Conservation (phyloP, 148 eudicot species). For the Heliosperma pusillum region DNA sequence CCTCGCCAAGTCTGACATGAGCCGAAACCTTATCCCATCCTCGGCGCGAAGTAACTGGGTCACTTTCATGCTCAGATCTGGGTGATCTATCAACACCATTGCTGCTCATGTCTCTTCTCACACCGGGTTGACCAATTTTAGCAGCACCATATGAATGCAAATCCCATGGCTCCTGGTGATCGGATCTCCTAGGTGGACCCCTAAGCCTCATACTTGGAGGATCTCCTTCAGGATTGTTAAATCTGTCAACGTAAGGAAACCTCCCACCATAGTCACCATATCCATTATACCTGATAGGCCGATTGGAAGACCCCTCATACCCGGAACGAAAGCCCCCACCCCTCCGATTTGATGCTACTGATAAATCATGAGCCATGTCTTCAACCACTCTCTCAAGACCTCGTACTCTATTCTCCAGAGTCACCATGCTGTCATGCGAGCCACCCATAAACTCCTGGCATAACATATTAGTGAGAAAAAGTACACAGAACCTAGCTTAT, state of each 20-base stretch:
- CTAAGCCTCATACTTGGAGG: constrained; percentile 46
- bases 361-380: constrained; percentile 92
- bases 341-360: constrained; percentile 65
- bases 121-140: constrained; percentile 52
- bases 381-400: constrained; percentile 97
- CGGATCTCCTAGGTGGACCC: constrained; percentile 66
- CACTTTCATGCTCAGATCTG: constrained; percentile 58
- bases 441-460: constrained; percentile 98
- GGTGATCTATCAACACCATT: constrained; percentile 64
- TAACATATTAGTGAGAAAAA: constrained; percentile 20
- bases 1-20: constrained; percentile 79
- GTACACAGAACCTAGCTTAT: constrained; percentile 8
- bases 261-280: constrained; percentile 73
- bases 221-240: constrained; percentile 42
- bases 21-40: constrained; percentile 77
- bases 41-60: constrained; percentile 59
- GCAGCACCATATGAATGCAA: constrained; percentile 49
- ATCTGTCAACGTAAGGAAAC: constrained; percentile 61
- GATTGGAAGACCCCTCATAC: constrained; percentile 73
- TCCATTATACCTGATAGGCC: constrained; percentile 63
- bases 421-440: constrained; percentile 92
- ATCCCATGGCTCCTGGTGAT: constrained; percentile 57
- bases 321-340: constrained; percentile 50
- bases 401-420: constrained; percentile 87
- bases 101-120: constrained; percentile 53